Conservation (phyloP, 2,329 filamentous ascomycete genomes). For the Malbranchea zuffiana region DNA sequence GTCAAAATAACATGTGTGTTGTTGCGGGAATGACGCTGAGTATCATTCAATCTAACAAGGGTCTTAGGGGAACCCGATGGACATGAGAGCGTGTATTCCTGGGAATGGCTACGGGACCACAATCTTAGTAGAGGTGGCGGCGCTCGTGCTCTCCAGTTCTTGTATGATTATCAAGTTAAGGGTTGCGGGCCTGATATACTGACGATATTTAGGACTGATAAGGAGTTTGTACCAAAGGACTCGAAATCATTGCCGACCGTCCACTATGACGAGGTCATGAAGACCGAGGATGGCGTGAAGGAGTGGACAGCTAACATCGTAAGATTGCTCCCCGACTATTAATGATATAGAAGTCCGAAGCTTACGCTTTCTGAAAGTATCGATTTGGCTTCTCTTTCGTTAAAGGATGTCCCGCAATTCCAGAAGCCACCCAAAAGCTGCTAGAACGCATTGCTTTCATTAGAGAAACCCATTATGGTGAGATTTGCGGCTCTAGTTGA, state of each 20-base stretch:
- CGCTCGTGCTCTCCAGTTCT: too few relatives aligned
- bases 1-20: constrained; percentile 43
- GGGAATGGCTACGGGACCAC: constrained; percentile 49
- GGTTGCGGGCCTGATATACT: neutral
- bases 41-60: too few relatives aligned
- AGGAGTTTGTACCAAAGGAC: constrained; percentile 17
- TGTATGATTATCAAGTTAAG: too few relatives aligned
- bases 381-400: constrained; percentile 69
- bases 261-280: constrained; percentile 51
- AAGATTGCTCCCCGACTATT: constrained; percentile 10
- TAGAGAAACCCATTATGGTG: constrained; percentile 81
- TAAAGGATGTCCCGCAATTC: constrained; percentile 54
- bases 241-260: constrained; percentile 47
- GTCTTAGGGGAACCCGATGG: constrained; percentile 59
- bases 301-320: constrained; percentile 53
- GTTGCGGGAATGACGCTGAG: neutral
- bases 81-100: constrained; percentile 58
- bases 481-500: constrained; percentile 35
- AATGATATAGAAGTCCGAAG: neutral
- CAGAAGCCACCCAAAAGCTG: constrained; percentile 61
- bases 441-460: constrained; percentile 78
- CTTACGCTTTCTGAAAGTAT: constrained; percentile 39
- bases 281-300: constrained; percentile 45
- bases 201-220: constrained; percentile 11
- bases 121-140: neutral